phyloP scores from a whole-genome alignment of 345 rosid genomes.

The Linum tenue region DNA sequence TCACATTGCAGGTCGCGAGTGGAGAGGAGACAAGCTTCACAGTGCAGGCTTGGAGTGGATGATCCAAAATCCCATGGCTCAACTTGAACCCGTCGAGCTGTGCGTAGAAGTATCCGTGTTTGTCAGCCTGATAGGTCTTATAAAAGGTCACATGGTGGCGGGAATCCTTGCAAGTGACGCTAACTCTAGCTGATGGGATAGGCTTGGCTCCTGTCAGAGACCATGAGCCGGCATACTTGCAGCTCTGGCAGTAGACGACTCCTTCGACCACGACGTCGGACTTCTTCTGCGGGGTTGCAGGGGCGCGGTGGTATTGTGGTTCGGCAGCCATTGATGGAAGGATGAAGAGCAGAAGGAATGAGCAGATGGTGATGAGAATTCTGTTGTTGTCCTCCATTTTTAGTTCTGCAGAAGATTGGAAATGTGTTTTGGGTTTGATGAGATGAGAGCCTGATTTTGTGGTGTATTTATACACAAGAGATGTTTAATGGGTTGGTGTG shows the following conservation, averaged over 20 bases:
- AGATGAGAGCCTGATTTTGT: too few species aligned
- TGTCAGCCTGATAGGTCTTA: slow-evolving; percentile 49
- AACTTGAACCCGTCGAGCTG: slow-evolving; percentile 49
- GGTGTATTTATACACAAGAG: too few species aligned
- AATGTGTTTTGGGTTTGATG: too few species aligned
- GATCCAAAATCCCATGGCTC: slow-evolving; percentile 43
- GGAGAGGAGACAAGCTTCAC: slow-evolving; percentile 72
- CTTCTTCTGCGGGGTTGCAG: slow-evolving; percentile 22
- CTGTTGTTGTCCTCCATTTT: too few species aligned
- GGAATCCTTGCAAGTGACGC: slow-evolving; percentile 64
- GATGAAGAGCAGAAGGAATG: too few species aligned
- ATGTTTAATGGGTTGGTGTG: too few species aligned
- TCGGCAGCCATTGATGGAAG: too few species aligned
- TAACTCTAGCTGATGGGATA: slow-evolving; percentile 57
- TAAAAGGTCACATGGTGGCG: slow-evolving; percentile 45
- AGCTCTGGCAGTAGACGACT: slow-evolving; percentile 76
- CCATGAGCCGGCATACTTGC: slow-evolving; percentile 58
- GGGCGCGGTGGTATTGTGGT: slow-evolving; percentile 13
- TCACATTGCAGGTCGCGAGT: slow-evolving; percentile 47
- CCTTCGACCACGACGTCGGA: slow-evolving; percentile 64
- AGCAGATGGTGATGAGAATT: too few species aligned
- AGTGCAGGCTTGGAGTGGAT: slow-evolving; percentile 69
- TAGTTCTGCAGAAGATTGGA: too few species aligned
- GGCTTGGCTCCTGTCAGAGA: slow-evolving; percentile 56
- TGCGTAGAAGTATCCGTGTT: slow-evolving; percentile 62